Evolutionary conservation across 1,284 basidiomycete species (phyloP), one percentile per base, ranked within the genome.

Genomic region (Athelia sp.): DNA sequence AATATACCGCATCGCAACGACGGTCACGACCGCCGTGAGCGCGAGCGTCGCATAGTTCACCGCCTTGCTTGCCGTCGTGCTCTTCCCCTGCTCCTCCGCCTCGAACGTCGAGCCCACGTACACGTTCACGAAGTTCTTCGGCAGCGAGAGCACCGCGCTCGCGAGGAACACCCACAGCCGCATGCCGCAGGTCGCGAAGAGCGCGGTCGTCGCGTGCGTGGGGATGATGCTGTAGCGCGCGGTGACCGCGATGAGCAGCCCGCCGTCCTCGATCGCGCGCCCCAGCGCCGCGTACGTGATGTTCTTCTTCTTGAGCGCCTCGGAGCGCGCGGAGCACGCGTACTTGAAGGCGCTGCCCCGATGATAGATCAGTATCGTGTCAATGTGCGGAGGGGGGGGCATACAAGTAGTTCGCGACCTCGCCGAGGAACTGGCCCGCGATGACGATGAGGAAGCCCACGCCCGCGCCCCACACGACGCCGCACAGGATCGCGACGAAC

Each of bases 161-260:
- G 80, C 45, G 19, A 72, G 63, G 60, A 84, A 86, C 35, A 78
- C 64, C 60, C 74, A 72, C 49, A 87, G 72, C 50, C 69, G 68
- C 77, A 85, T 82, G n/a, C 82, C 82, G 51, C 81, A 82, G 1
- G 83, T 79, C 1, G 84, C 72, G 57, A 87, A 87, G 3, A 86
- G 74, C 18, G 80, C 81, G 0, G 84, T 82, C 74, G 52, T 49
- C 78, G 75, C 78, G 49, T 77, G 77, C 15, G 78, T 80, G 0
- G 86, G 85, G 22, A 87, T 78, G 15, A 81, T 81, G 46, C 76
- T 80, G 35, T 81, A 68, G 43, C 84, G 71, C 2, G 74, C 79
- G 18, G 82, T 67, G 43, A 84, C 64, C 3, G 82, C 75, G 49
- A 87, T 71, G 56, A 70, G 73, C 66, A 87, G 82, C 1, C 84